A percentile compares a stretch with the other conserved stretches of the same genome.
Conservation (phyloP, 495 filamentous ascomycete species). For the Chaetomidium leptoderma region DNA sequence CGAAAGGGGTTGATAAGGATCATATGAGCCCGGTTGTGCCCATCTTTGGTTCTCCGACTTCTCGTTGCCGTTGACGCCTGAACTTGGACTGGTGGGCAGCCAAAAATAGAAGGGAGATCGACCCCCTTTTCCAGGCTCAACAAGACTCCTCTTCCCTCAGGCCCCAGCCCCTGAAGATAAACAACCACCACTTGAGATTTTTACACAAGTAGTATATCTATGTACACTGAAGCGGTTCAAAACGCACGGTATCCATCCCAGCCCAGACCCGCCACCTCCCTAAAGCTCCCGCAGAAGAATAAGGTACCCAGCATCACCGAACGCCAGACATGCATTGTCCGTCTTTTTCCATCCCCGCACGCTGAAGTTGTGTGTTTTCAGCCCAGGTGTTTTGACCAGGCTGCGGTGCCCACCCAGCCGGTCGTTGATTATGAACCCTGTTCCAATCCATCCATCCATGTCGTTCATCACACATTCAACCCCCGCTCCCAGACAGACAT, state of each 20-base stretch:
- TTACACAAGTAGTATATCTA: conserved; percentile 7
- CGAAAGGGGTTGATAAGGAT: not conserved
- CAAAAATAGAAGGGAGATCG: no score
- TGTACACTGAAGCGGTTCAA: not conserved
- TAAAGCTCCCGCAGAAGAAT: not conserved
- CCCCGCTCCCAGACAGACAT: not conserved
- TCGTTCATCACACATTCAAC: conserved; percentile 10
- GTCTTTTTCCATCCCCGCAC: conserved; percentile 2
- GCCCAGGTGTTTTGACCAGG: no score
- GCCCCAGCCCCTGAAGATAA: conserved; percentile 3
- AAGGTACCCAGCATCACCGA: conserved; percentile 14
- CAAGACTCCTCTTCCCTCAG: not conserved
- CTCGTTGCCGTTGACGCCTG: no score
- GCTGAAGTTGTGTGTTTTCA: no score
- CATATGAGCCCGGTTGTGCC: not conserved
- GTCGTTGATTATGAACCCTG: not conserved
- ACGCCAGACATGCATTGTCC: conserved; percentile 22
- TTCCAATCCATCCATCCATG: conserved; percentile 3
- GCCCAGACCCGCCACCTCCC: not conserved
- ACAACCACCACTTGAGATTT: not conserved
- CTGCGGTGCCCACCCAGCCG: not conserved
- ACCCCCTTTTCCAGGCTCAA: not conserved
- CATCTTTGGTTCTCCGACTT: not conserved
- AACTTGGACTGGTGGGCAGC: no score
- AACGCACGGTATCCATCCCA: not conserved